Base-by-base conservation (phyloP, 495 filamentous ascomycete genomes). In the Penicillium atrosanguineum region DNA sequence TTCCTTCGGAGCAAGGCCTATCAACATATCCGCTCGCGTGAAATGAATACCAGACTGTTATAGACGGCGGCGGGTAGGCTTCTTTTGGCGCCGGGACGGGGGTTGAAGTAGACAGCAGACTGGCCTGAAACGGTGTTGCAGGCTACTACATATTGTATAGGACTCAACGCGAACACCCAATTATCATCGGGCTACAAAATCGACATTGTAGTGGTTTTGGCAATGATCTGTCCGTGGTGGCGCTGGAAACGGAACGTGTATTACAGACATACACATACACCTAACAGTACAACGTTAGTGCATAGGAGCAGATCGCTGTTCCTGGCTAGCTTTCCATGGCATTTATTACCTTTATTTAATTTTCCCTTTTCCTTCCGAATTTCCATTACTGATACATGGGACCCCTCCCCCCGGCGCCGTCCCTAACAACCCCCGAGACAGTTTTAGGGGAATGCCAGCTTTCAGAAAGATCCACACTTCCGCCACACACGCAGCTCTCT, bases 401-500 rank as follows among this genome's bases (percentile, higher is more conserved):
- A 37, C 16, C 38, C 37, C 38, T 15, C 19, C 19, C 19, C 37
- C 16, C 37, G n/a, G n/a, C 16, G 4, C 14, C 14, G 11, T 18
- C 37, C 14, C 4, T n/a, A 23, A 23, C 23, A 23, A 23, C 37
- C 37, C 37, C 11, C 37, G 6, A 20, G 38, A n/a, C 12, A 18
- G 38, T 40, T 40, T 15, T 16, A 7, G 21, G 38, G 43, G 53
- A 57, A 60, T 57, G 51, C 55, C 61, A 52, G 46, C 28, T 34
- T 51, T 39, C 15, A 26, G 11, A 14, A 44, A 52, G 53, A 25
- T 52, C 52, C 53, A 61, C 60, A 44, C 44, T 59, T 26, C 55
- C 61, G 50, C 56, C 60, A 64, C 62, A 47, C 50, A 60, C 60
- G 53, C 57, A 50, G 52, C 49, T 50, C 19, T 55, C 56, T 28